Evolutionary conservation across 164 flowering plant species (phyloP).

Genomic region (Tetracentron sinense): DNA sequence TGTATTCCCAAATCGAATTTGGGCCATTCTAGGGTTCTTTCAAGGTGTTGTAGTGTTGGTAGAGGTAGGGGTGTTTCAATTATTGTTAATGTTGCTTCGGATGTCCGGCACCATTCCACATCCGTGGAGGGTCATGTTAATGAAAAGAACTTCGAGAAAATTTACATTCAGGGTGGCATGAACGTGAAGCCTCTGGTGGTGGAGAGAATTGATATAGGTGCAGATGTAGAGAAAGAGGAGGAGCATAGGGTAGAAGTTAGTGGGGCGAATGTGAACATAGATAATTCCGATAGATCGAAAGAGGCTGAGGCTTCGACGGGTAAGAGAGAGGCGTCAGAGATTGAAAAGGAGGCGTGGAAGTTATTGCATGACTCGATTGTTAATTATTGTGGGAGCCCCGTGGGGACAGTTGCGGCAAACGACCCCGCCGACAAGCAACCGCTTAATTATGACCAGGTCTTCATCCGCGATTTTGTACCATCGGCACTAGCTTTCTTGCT

Average conservation of each 20-base stretch:
- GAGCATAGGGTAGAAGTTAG: background rate
- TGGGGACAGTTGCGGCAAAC: slow-evolving; percentile 94
- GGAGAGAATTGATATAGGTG: slow-evolving; percentile 28
- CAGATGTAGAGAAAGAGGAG: slow-evolving; percentile 7
- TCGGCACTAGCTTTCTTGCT: slow-evolving; percentile 93
- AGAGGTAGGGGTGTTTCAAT: slow-evolving; percentile 20
- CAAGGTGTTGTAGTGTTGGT: slow-evolving; percentile 11
- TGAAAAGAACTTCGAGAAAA: slow-evolving; percentile 41
- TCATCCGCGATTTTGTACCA: slow-evolving; percentile 90
- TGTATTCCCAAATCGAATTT: slow-evolving; percentile 31
- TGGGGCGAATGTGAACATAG: slow-evolving; percentile 26
- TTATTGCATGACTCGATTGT: slow-evolving; percentile 67
- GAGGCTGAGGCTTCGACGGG: slow-evolving; percentile 16
- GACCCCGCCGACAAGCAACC: slow-evolving; percentile 70
- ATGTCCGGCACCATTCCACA: slow-evolving; percentile 47
- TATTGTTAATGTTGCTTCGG: slow-evolving; percentile 40
- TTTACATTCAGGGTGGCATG: slow-evolving; percentile 57
- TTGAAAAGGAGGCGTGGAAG: slow-evolving; percentile 83
- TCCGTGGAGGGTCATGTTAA: slow-evolving; percentile 43
- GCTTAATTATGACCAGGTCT: slow-evolving; percentile 90
- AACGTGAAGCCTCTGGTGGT: slow-evolving; percentile 51
- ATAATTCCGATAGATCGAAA: slow-evolving; percentile 26
- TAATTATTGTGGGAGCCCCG: slow-evolving; percentile 75
- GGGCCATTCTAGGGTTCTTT: slow-evolving; percentile 35
- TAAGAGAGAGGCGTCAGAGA: slow-evolving; percentile 43